Base-by-base conservation (phyloP, 352 stramenopile genomes). In the Hyaloperonospora brassicae region DNA sequence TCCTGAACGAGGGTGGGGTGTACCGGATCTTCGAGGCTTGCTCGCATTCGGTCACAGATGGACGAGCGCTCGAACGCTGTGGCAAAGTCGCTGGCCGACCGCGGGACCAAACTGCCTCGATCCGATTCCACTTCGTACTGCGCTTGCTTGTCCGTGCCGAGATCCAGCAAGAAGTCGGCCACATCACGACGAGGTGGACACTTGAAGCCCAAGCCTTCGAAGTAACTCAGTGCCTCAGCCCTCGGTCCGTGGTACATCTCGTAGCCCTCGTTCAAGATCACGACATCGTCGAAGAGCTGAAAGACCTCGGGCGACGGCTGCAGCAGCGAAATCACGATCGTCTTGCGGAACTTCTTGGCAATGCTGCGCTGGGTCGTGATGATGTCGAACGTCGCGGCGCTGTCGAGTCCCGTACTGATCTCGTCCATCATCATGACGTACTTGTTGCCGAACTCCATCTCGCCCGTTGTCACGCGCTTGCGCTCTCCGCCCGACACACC, bases 111-210 rank as follows among this genome's bases (percentile, higher is more conserved):
- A 39, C 6, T 1, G 1, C 14, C 2, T 23, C 9, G 40, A n/a
- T 5, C 21, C 2, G 6, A 6, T 10, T 11, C 8, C 7, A 63
- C 23, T 41, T 81, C 50, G 46, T 82, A 68, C 35, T 65, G 45
- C n/a, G 50, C 5, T 51, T 82, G 73, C 38, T 78, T 50, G 9
- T 59, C 56, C 1, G 67, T 81, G 0, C 64, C 70, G 9, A 85
- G 44, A 52, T 81, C 72, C 38, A 85, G 40, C 14, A 85, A 54
- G 23, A 72, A 81, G 45, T 85, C 72, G 2, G 74, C 74, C 5
- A 77, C 45, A 31, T 81, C 70, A 21, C 67, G 70, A 27, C 59
- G 40, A 0, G 60, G 56, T 21, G 62, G 75, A 17, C 52, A 27
- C 17, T 53, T 40, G 11, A 64, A 61, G 10, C 57, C 57, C 1